Evolutionary conservation across 306 rosid genomes (phyloP).

Genomic region (Corylus americana): DNA sequence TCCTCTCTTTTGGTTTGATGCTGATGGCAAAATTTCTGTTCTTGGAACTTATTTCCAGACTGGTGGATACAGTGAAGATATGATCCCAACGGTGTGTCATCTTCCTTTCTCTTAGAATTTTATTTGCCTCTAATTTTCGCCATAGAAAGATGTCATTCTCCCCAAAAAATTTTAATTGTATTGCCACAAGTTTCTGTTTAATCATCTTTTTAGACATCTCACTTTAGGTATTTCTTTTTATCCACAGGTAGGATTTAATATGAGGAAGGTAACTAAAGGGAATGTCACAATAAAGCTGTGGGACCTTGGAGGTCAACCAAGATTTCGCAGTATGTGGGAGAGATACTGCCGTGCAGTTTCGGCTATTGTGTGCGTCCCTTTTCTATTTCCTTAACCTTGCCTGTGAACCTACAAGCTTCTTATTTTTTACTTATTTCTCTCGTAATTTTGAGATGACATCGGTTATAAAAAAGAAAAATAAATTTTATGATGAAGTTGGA

Average conservation of each 20-base stretch:
- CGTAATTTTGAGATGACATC: neutral
- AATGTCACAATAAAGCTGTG: conserved; percentile 66
- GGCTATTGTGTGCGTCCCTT: conserved; percentile 54
- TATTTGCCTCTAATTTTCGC: neutral
- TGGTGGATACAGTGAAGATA: conserved; percentile 73
- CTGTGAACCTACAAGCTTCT: neutral
- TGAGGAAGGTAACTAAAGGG: conserved; percentile 73
- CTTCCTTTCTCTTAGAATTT: conserved; percentile 15
- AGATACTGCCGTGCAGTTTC: conserved; percentile 77
- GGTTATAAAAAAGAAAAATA: too few relatives aligned
- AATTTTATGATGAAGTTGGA: neutral
- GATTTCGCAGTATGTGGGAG: conserved; percentile 81
- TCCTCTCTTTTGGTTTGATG: conserved; percentile 3
- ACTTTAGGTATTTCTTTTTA: conserved; percentile 1
- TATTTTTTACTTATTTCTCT: neutral
- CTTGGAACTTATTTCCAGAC: conserved; percentile 37
- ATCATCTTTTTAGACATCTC: conserved; percentile 5
- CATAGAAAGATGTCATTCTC: conserved; percentile 1
- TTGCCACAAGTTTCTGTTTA: conserved; percentile 4
- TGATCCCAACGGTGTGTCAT: conserved; percentile 70
- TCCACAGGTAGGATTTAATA: conserved; percentile 72
- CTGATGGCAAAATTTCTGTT: conserved; percentile 29
- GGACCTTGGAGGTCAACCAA: conserved; percentile 80
- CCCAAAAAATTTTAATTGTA: conserved; percentile 7
- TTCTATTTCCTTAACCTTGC: neutral